Conservation (phyloP, 148 eudicot species). For the Amaranthus hypochondriacus region DNA sequence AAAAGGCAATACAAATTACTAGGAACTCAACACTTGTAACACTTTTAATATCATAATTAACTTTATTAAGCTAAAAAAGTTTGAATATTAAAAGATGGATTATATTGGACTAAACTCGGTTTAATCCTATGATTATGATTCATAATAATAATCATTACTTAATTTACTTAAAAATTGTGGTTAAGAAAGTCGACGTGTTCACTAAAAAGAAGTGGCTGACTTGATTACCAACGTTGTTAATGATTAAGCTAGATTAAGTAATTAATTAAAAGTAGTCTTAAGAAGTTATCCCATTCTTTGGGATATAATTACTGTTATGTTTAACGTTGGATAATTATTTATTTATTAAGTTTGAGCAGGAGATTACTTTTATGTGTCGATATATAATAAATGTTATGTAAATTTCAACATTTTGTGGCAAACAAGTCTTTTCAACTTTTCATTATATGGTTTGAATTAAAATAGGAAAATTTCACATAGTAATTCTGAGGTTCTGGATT, state of each 20-base stretch:
- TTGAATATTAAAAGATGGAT: too few species aligned
- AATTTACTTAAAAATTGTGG: not conserved
- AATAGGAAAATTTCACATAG: too few species aligned
- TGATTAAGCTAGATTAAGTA: not conserved
- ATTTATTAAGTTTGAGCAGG: not conserved
- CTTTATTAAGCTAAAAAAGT: too few species aligned
- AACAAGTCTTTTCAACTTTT: not conserved
- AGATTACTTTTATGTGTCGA: conserved; percentile 1
- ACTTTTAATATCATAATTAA: too few species aligned
- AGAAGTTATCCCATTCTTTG: not conserved
- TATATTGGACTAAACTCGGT: too few species aligned
- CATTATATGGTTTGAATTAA: too few species aligned
- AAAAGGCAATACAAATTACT: too few species aligned
- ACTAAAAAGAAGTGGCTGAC: not conserved
- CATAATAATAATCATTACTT: not conserved
- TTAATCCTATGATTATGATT: too few species aligned
- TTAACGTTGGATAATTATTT: not conserved
- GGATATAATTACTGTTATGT: too few species aligned
- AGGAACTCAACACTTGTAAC: too few species aligned
- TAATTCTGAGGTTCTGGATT: too few species aligned
- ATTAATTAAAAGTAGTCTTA: not conserved
- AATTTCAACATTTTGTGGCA: not conserved
- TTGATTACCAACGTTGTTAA: not conserved
- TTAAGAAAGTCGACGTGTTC: not conserved
- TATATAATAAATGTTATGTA: not conserved